Evolutionary conservation across 345 rosid genomes (phyloP).

Genomic region (Heritiera littoralis): DNA sequence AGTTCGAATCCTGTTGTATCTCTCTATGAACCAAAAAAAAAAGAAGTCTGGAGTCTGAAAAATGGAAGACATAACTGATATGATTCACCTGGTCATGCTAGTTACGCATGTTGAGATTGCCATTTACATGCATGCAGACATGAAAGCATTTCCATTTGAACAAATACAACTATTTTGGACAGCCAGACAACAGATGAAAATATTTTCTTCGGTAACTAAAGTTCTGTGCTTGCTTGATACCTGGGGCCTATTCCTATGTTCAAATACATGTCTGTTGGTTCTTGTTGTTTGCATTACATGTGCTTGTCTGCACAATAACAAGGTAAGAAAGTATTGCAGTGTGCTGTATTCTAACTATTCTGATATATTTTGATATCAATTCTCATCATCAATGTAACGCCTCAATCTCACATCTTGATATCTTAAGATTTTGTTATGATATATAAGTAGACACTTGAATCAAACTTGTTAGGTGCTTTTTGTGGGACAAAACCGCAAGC

Average conservation of each 20-base stretch:
- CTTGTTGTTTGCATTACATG: not conserved
- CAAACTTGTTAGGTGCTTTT: too few relatives aligned
- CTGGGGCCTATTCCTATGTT: not conserved
- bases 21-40: too few relatives aligned
- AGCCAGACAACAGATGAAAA: not conserved
- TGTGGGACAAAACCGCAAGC: too few relatives aligned
- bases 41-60: too few relatives aligned
- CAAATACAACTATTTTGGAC: not conserved
- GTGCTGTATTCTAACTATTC: not conserved
- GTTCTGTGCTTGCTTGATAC: not conserved
- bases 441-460: too few relatives aligned
- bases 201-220: not conserved
- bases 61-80: not conserved
- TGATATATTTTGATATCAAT: not conserved
- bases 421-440: too few relatives aligned
- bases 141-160: not conserved
- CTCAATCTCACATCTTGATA: too few relatives aligned
- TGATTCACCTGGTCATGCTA: not conserved
- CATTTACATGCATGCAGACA: not conserved
- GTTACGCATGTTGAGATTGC: not conserved
- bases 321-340: not conserved
- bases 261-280: not conserved
- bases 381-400: not conserved
- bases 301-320: not conserved
- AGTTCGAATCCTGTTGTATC: too few relatives aligned